phyloP scores from a whole-genome alignment of 805 yeast species.

The Scheffersomyces spartinae region DNA sequence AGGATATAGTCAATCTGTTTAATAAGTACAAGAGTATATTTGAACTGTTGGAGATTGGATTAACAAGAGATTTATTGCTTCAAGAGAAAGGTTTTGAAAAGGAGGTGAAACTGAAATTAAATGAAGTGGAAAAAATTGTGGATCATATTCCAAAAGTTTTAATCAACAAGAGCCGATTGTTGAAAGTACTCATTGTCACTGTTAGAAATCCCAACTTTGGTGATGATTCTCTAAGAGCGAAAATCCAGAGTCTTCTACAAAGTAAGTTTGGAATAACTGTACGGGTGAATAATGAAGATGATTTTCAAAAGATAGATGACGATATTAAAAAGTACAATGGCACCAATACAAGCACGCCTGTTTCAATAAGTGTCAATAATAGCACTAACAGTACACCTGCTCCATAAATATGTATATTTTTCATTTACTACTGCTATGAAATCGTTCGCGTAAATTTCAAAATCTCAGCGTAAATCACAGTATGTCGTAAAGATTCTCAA shows the following conservation, averaged over 20 bases:
- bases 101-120: constrained; percentile 9
- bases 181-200: constrained; percentile 18
- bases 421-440: no score
- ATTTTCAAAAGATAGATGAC: neutral
- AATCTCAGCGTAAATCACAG: no score
- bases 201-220: constrained; percentile 16
- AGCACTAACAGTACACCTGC: no score
- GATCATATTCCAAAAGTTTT: constrained; percentile 18
- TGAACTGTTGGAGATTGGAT: constrained; percentile 7
- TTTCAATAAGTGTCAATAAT: no score
- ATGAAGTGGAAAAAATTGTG: constrained; percentile 8
- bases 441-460: no score
- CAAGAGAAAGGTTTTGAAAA: constrained; percentile 6
- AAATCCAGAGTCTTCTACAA: constrained; percentile 11
- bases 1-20: constrained; percentile 10
- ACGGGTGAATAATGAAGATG: constrained; percentile 5
- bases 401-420: no score
- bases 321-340: constrained; percentile 1
- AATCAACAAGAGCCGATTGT: constrained; percentile 17
- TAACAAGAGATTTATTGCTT: constrained; percentile 7
- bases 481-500: no score
- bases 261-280: constrained; percentile 10
- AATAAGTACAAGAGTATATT: constrained; percentile 8
- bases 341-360: neutral
- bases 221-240: constrained; percentile 7